A percentile compares a stretch with the other conserved stretches of the same genome.
Evolutionary conservation across 139 green algal species (phyloP).

Genomic region (Coelastrella sp.): DNA sequence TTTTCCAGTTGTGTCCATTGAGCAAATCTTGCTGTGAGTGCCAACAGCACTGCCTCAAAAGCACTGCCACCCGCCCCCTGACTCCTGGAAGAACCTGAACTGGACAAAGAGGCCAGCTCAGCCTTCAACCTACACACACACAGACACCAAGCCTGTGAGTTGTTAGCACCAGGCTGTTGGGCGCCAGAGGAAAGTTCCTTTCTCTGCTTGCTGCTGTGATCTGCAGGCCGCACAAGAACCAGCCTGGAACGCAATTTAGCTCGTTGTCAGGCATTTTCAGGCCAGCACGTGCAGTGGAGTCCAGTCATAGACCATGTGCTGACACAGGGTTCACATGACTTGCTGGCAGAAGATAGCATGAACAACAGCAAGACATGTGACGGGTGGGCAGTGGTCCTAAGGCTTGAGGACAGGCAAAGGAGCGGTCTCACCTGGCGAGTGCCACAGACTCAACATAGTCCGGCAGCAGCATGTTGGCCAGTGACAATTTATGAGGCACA

Average conservation of each 20-base stretch:
- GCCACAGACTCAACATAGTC: slow-evolving; percentile 16
- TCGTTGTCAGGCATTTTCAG: no score
- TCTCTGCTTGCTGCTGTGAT: not conserved
- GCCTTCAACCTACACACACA: slow-evolving; percentile 18
- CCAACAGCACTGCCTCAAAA: slow-evolving; percentile 19
- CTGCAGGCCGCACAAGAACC: no score
- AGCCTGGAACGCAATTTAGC: no score
- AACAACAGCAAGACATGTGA: no score
- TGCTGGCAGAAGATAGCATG: no score
- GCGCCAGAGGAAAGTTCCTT: not conserved
- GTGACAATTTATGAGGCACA: not conserved
- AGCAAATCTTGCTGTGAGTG: slow-evolving; percentile 15
- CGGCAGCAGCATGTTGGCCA: slow-evolving; percentile 37
- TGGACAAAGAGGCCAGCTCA: not conserved
- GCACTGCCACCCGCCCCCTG: not conserved
- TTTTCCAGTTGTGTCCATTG: slow-evolving; percentile 27
- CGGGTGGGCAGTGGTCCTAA: not conserved
- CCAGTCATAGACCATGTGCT: no score
- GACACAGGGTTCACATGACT: no score
- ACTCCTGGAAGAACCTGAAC: not conserved
- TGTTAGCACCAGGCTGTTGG: no score
- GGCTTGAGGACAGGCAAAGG: not conserved
- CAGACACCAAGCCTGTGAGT: no score
- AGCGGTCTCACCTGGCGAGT: not conserved
- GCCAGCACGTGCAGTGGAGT: no score